Evolutionary conservation across 2,329 filamentous ascomycete species (phyloP).

Genomic region (Penicillium fuscoglaucum): DNA sequence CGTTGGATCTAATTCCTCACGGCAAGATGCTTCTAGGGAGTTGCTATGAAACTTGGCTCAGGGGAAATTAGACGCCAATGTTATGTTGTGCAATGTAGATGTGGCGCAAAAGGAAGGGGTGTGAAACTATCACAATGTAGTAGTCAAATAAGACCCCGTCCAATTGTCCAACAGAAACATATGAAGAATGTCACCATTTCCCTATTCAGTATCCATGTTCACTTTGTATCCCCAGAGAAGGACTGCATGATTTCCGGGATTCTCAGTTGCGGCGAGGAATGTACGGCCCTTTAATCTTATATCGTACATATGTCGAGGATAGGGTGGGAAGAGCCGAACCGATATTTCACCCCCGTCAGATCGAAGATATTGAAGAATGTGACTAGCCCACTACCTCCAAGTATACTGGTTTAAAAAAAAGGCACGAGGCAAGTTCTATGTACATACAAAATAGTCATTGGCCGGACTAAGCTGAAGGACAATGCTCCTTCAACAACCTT

Average conservation of each 20-base stretch:
- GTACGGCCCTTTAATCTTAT: not conserved
- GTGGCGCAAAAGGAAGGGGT: conserved; percentile 6
- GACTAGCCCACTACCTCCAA: too few relatives aligned
- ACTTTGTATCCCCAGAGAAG: not conserved
- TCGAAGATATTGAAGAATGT: not conserved
- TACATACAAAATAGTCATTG: not conserved
- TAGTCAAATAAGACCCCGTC: not conserved
- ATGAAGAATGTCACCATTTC: conserved; percentile 8
- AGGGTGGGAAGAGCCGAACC: not conserved
- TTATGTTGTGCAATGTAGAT: not conserved
- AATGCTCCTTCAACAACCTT: not conserved
- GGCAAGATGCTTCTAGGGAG: not conserved
- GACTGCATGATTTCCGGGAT: not conserved
- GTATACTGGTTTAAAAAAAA: not conserved
- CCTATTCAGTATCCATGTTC: not conserved
- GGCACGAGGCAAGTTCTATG: not conserved
- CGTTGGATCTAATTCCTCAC: not conserved
- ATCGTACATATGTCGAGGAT: not conserved
- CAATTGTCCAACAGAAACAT: not conserved
- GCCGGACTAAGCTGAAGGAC: not conserved
- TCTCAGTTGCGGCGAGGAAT: conserved; percentile 2
- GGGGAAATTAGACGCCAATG: not conserved
- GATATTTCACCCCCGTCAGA: not conserved
- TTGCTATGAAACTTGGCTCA: not conserved
- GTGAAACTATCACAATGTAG: conserved; percentile 2